Percentiles rank a stretch among this genome's conserved stretches.
Evolutionary conservation across 129 eudicot genomes (phyloP).

Genomic region (Escallonia rubra): DNA sequence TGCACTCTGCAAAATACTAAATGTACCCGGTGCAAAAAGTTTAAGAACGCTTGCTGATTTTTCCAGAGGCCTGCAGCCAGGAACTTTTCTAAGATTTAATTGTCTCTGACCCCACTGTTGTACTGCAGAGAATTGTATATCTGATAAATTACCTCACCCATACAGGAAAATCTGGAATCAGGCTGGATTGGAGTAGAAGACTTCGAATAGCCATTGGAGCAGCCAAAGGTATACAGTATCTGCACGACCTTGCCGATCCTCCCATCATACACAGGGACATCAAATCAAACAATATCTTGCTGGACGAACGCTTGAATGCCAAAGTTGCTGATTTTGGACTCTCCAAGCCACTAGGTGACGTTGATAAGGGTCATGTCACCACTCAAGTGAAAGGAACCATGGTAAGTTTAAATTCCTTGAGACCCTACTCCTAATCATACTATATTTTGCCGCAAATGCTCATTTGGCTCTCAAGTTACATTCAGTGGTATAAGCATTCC

Average conservation of each 20-base stretch:
- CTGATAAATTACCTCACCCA: not conserved
- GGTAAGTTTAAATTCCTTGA: conserved; percentile 25
- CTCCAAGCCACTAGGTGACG: conserved; percentile 42
- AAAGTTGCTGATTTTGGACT: conserved; percentile 76
- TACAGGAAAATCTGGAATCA: conserved; percentile 57
- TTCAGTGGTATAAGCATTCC: too few relatives aligned
- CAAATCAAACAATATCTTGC: conserved; percentile 58
- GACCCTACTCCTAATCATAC: not conserved
- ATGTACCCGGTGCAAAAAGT: not conserved
- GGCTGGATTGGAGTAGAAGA: conserved; percentile 56
- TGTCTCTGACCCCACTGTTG: not conserved
- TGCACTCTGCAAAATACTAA: not conserved
- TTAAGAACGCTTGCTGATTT: not conserved
- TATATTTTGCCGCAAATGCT: not conserved
- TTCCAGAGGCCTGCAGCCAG: not conserved
- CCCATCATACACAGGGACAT: conserved; percentile 71
- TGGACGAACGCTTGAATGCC: conserved; percentile 55
- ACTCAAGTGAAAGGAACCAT: conserved; percentile 78
- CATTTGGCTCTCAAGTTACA: not conserved
- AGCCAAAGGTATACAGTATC: conserved; percentile 62
- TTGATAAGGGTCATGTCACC: conserved; percentile 42
- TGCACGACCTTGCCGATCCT: conserved; percentile 71
- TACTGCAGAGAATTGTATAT: too few relatives aligned
- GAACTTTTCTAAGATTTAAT: not conserved
- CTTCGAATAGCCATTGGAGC: conserved; percentile 61